Evolutionary conservation across 1,139 yeast species (phyloP).

Genomic region (Debaryomyces udenii): DNA sequence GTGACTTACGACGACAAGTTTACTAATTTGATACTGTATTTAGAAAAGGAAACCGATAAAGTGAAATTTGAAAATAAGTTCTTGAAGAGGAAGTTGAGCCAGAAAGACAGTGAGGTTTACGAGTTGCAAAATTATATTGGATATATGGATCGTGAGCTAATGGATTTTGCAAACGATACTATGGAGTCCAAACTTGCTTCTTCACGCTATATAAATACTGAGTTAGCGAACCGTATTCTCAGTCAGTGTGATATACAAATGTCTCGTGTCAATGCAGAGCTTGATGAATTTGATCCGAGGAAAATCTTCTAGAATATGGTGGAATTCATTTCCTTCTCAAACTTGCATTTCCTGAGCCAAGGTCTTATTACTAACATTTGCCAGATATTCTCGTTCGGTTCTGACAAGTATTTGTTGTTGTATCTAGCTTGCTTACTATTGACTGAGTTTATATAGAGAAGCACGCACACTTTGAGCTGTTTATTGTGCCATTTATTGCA

Average conservation of each 20-base stretch:
- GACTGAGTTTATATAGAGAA: too few relatives aligned
- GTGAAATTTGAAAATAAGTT: conserved; percentile 40
- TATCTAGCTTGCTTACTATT: too few relatives aligned
- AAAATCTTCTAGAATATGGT: conserved; percentile 1
- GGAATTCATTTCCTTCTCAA: too few relatives aligned
- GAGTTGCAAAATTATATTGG: conserved; percentile 34
- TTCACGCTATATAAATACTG: background rate
- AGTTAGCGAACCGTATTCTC: background rate
- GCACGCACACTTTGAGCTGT: too few relatives aligned
- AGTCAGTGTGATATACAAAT: conserved; percentile 7
- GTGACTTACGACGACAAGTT: conserved; percentile 18
- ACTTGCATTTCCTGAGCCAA: too few relatives aligned
- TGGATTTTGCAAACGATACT: conserved; percentile 4
- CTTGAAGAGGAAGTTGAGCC: conserved; percentile 24
- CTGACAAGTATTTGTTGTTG: too few relatives aligned
- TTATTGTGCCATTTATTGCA: too few relatives aligned
- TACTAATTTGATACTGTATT: conserved; percentile 30
- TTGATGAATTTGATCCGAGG: conserved; percentile 14
- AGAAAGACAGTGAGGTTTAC: conserved; percentile 22
- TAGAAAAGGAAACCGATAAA: conserved; percentile 35
- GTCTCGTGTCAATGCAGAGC: conserved; percentile 8
- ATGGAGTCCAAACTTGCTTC: background rate
- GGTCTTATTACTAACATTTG: too few relatives aligned
- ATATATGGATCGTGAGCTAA: conserved; percentile 31
- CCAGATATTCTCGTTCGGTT: too few relatives aligned